A percentile compares a stretch with the other conserved stretches of the same genome.
These are phyloP conservation scores for Ganoderma resinaceum DNA, from an alignment of 1,284 basidiomycete genomes.

Conservation along the genomic window DNA sequence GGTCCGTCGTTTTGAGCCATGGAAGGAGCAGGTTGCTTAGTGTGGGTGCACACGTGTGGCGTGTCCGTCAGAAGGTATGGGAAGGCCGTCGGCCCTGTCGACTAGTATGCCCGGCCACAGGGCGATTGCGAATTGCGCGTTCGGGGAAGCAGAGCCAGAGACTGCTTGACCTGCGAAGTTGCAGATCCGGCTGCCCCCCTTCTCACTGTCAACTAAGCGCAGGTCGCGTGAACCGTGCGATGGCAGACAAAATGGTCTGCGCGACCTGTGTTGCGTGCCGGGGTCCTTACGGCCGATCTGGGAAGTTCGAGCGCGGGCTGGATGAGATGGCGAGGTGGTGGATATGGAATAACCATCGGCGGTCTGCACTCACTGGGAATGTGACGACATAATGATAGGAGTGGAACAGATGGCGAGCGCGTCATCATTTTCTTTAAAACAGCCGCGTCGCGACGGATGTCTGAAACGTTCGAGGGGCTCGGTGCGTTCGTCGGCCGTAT, in stretches of 20 bases:
- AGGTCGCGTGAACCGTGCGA: slow-evolving; percentile 1
- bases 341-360: slow-evolving; percentile 1
- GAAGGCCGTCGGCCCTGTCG: slow-evolving; percentile 10
- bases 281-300: neutral
- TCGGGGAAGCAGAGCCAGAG: slow-evolving; percentile 6
- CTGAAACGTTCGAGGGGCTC: neutral
- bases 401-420: neutral
- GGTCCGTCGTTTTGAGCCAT: slow-evolving; percentile 9
- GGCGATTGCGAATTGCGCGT: neutral
- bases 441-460: neutral
- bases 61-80: slow-evolving; percentile 3
- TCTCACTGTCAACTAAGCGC: slow-evolving; percentile 11
- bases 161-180: slow-evolving; percentile 4
- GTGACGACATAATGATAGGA: slow-evolving; percentile 5
- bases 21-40: slow-evolving; percentile 8
- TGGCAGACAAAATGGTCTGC: neutral
- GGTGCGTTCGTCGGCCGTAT: slow-evolving; percentile 1
- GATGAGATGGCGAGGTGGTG: neutral
- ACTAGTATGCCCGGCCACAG: slow-evolving; percentile 2
- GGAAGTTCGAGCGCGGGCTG: no score
- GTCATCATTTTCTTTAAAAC: slow-evolving; percentile 5
- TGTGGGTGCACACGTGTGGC: slow-evolving; percentile 7
- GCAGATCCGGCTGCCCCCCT: slow-evolving; percentile 6
- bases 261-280: neutral
- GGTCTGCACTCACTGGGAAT: neutral